Evolutionary conservation across 331 rosid genomes (phyloP), one percentile per base, ranked within the genome.

Genomic region (Pyrus hybrid): DNA sequence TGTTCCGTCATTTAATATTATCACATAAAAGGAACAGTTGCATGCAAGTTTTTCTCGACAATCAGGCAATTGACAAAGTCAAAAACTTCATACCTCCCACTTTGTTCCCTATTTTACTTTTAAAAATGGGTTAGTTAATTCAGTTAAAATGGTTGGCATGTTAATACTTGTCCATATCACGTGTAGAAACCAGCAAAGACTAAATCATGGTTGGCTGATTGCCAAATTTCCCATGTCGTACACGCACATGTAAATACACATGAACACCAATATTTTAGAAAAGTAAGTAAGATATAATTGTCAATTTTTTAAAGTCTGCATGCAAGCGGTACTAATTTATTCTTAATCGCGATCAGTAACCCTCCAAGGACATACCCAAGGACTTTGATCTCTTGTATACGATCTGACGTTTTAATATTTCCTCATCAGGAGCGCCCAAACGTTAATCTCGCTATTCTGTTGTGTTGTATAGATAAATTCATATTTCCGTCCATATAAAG

Each of bases 121-220:
- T 64, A 77, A 43, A 41, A 41, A 41, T 41, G 14, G 66, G 84
- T 81, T 66, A 29, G 91, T 87, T 85, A 85, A 78, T 87, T 83
- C 88, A 2, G 86, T 80, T 89, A 80, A 72, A 7, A 13, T 51
- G 3, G 47, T 25, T 70, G 69, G 67, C 57, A 29, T 67, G 35
- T 70, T 57, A 75, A n/a, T 67, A 71, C 63, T 66, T 54, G 80
- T 72, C 81, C 14, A 80, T 61, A 51, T 30, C 45, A 67, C 64
- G 25, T 58, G 80, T 64, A 69, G 78, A 63, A 76, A 67, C 60
- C 29, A 56, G 80, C 54, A 54, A 77, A 47, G 37, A 66, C 37
- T 58, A 20, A 6, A 21, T 60, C 67, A 58, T 37, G 76, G 37
- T 47, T 72, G 29, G 76, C 76, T 23, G 76, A 68, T 58, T 16